These are phyloP conservation scores for Gaertneriomyces semiglobifer DNA, from an alignment of 192 early-diverging fungal genomes.

Conservation along the genomic window DNA sequence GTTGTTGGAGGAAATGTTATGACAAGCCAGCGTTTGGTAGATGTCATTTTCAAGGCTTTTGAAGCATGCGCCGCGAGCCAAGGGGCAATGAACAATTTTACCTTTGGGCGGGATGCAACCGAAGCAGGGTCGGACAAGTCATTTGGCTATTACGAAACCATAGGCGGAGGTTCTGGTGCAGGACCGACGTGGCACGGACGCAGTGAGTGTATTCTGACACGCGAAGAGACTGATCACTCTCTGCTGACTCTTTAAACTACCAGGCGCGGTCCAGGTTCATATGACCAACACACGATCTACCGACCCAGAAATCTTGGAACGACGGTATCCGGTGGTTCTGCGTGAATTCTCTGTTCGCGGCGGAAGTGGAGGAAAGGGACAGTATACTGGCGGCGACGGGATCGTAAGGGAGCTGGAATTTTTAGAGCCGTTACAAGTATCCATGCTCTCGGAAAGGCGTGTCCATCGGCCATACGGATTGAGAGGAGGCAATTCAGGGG, in stretches of 20 bases:
- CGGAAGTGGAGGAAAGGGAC: slow-evolving; percentile 76
- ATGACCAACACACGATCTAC: slow-evolving; percentile 99
- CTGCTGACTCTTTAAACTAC: not conserved
- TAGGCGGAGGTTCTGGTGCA: slow-evolving; percentile 78
- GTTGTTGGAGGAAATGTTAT: slow-evolving; percentile 98
- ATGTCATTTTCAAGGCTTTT: slow-evolving; percentile 89
- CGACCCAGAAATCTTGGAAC: slow-evolving; percentile 92
- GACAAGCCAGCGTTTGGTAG: slow-evolving; percentile 88
- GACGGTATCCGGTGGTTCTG: slow-evolving; percentile 74
- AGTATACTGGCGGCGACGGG: slow-evolving; percentile 80
- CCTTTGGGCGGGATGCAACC: slow-evolving; percentile 68
- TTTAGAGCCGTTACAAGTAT: slow-evolving; percentile 77
- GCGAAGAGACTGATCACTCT: not conserved
- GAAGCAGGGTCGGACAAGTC: slow-evolving; percentile 64
- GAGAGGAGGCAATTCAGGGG: slow-evolving; percentile 71
- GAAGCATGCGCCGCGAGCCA: slow-evolving; percentile 87
- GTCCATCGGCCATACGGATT: slow-evolving; percentile 87
- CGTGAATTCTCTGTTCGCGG: slow-evolving; percentile 71
- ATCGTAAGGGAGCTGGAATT: slow-evolving; percentile 94
- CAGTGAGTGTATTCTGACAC: slow-evolving; percentile 30
- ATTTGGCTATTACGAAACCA: slow-evolving; percentile 97
- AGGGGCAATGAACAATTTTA: slow-evolving; percentile 93
- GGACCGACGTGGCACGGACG: slow-evolving; percentile 87
- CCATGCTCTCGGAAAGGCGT: slow-evolving; percentile 87
- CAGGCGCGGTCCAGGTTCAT: slow-evolving; percentile 61